These are phyloP conservation scores for Gyrodon lividus DNA, from an alignment of 768 basidiomycete species.

Conservation along the genomic window DNA sequence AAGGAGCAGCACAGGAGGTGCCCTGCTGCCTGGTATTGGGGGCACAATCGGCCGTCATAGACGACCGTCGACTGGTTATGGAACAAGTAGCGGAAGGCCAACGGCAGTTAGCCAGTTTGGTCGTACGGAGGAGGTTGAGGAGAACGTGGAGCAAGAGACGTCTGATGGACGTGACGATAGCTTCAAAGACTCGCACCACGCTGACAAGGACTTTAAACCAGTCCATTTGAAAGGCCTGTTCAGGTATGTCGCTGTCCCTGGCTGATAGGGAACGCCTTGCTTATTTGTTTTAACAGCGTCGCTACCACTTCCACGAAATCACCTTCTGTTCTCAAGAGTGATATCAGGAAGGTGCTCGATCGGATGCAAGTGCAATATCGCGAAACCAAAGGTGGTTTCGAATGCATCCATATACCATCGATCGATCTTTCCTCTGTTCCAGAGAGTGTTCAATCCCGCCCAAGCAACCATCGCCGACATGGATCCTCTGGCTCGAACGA, in stretches of 20 bases:
- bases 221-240: slow-evolving; percentile 96
- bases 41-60: slow-evolving; percentile 68
- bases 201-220: slow-evolving; percentile 84
- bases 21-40: slow-evolving; percentile 43
- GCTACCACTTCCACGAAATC: slow-evolving; percentile 93
- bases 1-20: slow-evolving; percentile 74
- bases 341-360: slow-evolving; percentile 84
- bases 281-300: slow-evolving; percentile 52
- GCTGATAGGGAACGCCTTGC: slow-evolving; percentile 1
- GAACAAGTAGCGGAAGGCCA: slow-evolving; percentile 29
- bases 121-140: slow-evolving; percentile 47
- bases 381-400: slow-evolving; percentile 87
- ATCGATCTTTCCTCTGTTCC: slow-evolving; percentile 85
- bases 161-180: slow-evolving; percentile 39
- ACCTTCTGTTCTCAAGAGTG: slow-evolving; percentile 74
- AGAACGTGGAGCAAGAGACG: slow-evolving; percentile 43
- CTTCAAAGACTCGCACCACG: slow-evolving; percentile 46
- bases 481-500: slow-evolving; percentile 54
- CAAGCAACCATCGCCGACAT: slow-evolving; percentile 40
- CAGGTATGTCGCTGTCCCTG: slow-evolving; percentile 48
- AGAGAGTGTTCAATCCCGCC: slow-evolving; percentile 32
- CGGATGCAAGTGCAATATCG: slow-evolving; percentile 95
- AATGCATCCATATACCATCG: slow-evolving; percentile 93
- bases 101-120: slow-evolving; percentile 48
- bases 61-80: slow-evolving; percentile 68